Conservation (phyloP, 192 early-diverging fungal species). For the Backusella morwellensis region DNA sequence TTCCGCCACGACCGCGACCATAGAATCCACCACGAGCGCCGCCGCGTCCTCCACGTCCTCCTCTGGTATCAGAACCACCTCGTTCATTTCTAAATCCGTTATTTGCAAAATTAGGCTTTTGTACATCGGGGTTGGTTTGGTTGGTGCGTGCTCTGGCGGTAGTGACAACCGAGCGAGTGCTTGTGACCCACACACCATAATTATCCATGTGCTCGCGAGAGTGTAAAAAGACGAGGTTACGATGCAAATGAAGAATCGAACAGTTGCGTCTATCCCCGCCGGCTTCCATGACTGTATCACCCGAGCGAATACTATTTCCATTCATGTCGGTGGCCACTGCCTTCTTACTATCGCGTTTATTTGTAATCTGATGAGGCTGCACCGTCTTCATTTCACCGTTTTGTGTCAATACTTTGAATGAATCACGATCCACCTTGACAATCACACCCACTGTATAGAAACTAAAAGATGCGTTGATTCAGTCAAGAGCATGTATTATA, state of each 20-base stretch:
- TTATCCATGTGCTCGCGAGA: slow-evolving; percentile 72
- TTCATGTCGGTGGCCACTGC: slow-evolving; percentile 47
- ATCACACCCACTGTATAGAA: slow-evolving; percentile 78
- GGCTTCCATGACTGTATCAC: slow-evolving; percentile 74
- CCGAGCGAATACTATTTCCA: slow-evolving; percentile 55
- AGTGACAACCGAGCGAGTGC: slow-evolving; percentile 61
- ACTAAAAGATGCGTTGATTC: slow-evolving; percentile 26
- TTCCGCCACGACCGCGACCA: slow-evolving; percentile 50
- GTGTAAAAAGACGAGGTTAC: slow-evolving; percentile 78
- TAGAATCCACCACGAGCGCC: slow-evolving; percentile 53
- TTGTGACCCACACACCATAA: slow-evolving; percentile 73
- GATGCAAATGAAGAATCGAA: slow-evolving; percentile 80
- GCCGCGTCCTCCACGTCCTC: slow-evolving; percentile 41
- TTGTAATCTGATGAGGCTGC: slow-evolving; percentile 66
- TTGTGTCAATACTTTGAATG: slow-evolving; percentile 78
- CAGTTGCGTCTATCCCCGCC: slow-evolving; percentile 64
- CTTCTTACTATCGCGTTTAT: slow-evolving; percentile 63
- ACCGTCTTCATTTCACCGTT: slow-evolving; percentile 62
- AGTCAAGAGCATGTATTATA: neutral
- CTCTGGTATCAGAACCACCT: slow-evolving; percentile 21
- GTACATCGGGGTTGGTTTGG: neutral
- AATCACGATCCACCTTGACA: slow-evolving; percentile 73
- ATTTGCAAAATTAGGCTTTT: slow-evolving; percentile 2
- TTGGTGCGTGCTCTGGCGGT: slow-evolving; percentile 23
- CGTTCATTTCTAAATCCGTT: slow-evolving; percentile 10